Percentiles rank a stretch among this genome's conserved stretches.
phyloP scores from a whole-genome alignment of 2,329 filamentous ascomycete species.

The Botrytis cinerea region DNA sequence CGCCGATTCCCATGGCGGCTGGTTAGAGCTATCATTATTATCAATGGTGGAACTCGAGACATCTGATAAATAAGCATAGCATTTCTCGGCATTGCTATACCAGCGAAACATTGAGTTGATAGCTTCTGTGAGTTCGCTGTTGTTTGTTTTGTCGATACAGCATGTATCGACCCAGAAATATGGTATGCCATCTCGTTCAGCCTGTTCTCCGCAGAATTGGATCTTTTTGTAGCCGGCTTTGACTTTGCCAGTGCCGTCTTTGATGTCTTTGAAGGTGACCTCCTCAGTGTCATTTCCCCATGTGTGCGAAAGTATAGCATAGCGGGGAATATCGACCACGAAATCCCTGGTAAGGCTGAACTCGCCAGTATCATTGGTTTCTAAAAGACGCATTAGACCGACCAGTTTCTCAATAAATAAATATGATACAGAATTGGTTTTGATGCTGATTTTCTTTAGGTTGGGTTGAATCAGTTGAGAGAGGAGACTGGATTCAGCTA shows the following conservation, averaged over 20 bases:
- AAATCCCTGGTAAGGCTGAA: no score
- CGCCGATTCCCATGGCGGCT: not conserved
- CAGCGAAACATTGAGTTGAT: slow-evolving; percentile 4
- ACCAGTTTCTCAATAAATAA: no score
- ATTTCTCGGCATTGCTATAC: not conserved
- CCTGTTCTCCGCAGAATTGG: not conserved
- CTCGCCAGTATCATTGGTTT: no score
- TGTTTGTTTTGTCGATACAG: slow-evolving; percentile 12
- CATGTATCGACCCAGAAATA: slow-evolving; percentile 14
- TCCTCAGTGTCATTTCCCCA: slow-evolving; percentile 1
- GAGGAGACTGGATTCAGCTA: no score
- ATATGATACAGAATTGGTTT: no score
- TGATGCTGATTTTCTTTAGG: no score
- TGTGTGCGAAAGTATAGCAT: slow-evolving; percentile 17
- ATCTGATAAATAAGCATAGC: not conserved
- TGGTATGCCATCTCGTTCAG: slow-evolving; percentile 2
- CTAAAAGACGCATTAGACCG: no score
- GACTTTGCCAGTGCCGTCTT: not conserved
- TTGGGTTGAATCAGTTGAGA: no score
- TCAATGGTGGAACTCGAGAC: not conserved
- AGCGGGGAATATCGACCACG: no score
- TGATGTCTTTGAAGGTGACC: not conserved
- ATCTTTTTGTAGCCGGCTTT: slow-evolving; percentile 7
- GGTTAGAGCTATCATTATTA: not conserved
- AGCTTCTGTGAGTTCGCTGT: not conserved